Base-by-base conservation (phyloP, 306 rosid genomes). In the Ochetophila trinervis region DNA sequence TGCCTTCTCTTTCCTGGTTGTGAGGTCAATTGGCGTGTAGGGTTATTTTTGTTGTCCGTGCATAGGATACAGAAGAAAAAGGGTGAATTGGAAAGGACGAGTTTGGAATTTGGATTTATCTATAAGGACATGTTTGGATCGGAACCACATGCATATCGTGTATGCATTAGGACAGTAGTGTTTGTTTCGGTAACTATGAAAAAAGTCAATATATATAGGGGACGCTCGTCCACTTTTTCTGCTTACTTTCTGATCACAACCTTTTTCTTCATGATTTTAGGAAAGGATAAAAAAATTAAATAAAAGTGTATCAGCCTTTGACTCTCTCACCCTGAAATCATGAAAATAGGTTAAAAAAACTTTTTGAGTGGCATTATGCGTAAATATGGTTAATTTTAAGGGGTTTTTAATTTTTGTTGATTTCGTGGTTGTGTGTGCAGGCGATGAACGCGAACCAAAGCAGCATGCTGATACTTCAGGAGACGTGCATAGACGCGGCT, bases 381-480 rank as follows among this genome's bases (percentile, higher is more conserved):
- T 61, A 67, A 67, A 9, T 70, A 36, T 2, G 0, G 17, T 50
- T 6, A 17, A 16, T 0, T 50, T 7, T 4, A 4, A 17, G 17
- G 54, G 54, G 0, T 50, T 16, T 6, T 16, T 50, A 17, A 6
- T 50, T 50, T 6, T 18, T 50, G 32, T 2, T 27, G 3, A 27
- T 27, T 6, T 17, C 8, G 1, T 50, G 16, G 54, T n/a, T 10
- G 11, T 47, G 17, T 47, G 11, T 50, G 54, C 21, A 50, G 54
- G 8, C 54, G 0, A 50, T 50, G 54, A 89, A 85, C 78, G 61
- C 95, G 2, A 93, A 79, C 74, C 99, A 90, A 76, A 90, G 94
- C 69, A 94, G 97, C 79, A 94, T 94, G 99, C 54, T 94, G 70
- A 94, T 93, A 30, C 60, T 93, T 13, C 98, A 93, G 55, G 98